Evolutionary conservation across 2,329 filamentous ascomycete species (phyloP), one percentile per base, ranked within the genome.

Genomic region (Rosellinia necatrix): DNA sequence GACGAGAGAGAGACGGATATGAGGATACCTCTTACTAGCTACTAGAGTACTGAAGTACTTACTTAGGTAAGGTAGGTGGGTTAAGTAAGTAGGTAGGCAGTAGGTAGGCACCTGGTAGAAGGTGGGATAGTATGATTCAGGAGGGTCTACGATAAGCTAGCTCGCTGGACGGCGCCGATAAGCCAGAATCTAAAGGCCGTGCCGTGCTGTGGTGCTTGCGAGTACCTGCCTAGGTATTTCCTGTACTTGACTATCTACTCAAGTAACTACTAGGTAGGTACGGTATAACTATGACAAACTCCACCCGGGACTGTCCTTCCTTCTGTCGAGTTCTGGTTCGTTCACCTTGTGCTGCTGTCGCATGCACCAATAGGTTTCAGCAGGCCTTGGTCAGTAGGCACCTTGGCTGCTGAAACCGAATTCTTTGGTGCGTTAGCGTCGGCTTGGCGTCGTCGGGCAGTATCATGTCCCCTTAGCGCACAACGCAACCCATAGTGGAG

Each of bases 331-430:
- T n/a, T n/a, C 37, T 19, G 15, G 27, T 22, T 46, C 17, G 27
- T 46, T 34, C 42, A 30, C 49, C 54, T 34, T 52, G 54, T 52
- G 49, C 52, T 52, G 54, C 54, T 32, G 30, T 52, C 54, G 25
- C 43, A 34, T 41, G 48, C 44, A 24, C 29, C 51, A 50, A 42
- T 49, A 49, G 30, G 56, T 59, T 59, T 56, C 56, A 56, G 52
- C 35, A 41, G 30, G 41, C 35, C 24, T 35, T 2, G 19, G 43
- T n/a, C n/a, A 29, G 30, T 17, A 32, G 22, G 19, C 9, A 15
- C 21, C 38, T 29, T 27, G 27, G 17, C 40, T 32, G 25, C 48
- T 41, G 49, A 44, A 51, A 49, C 56, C 35, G 35, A 44, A 24
- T 44, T 48, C 44, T 27, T 37, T 49, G 55, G 50, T 37, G 42